These are phyloP conservation scores for Arthrobotrys musiformis DNA, from an alignment of 2,329 filamentous ascomycete species.

Conservation along the genomic window DNA sequence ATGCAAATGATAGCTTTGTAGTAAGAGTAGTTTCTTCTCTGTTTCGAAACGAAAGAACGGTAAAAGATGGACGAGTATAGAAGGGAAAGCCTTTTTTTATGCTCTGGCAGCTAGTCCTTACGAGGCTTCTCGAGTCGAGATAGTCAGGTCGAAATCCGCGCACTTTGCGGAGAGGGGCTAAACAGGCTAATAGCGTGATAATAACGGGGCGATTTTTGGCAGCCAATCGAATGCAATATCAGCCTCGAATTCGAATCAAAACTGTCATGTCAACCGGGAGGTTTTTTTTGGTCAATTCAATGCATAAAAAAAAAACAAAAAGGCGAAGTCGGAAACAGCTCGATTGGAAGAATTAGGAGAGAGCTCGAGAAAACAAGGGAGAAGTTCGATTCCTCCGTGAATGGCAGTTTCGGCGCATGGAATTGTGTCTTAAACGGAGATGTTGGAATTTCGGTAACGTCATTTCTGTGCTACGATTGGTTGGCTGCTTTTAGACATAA, in stretches of 20 bases:
- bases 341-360: constrained; percentile 3
- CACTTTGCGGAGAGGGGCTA: constrained; percentile 20
- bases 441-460: constrained; percentile 43
- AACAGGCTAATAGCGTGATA: constrained; percentile 5
- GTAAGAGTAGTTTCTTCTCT: constrained; percentile 1
- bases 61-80: constrained; percentile 17
- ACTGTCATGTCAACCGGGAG: constrained; percentile 32
- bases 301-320: background rate
- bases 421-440: constrained; percentile 38
- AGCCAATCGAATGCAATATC: constrained; percentile 19
- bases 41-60: constrained; percentile 49
- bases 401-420: constrained; percentile 36
- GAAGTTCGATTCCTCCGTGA: background rate
- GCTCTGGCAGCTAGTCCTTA: constrained; percentile 16
- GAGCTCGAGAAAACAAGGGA: no score
- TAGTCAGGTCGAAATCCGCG: constrained; percentile 3
- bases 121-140: constrained; percentile 23
- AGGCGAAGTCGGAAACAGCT: background rate
- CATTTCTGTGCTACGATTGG: constrained; percentile 37
- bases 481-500: constrained; percentile 5
- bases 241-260: constrained; percentile 18
- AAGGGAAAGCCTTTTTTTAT: constrained; percentile 29
- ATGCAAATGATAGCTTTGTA: no score
- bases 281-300: constrained; percentile 32
- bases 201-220: constrained; percentile 29